These are phyloP conservation scores for Myriosclerotinia duriaeana DNA, from an alignment of 2,329 filamentous ascomycete genomes.

Conservation along the genomic window DNA sequence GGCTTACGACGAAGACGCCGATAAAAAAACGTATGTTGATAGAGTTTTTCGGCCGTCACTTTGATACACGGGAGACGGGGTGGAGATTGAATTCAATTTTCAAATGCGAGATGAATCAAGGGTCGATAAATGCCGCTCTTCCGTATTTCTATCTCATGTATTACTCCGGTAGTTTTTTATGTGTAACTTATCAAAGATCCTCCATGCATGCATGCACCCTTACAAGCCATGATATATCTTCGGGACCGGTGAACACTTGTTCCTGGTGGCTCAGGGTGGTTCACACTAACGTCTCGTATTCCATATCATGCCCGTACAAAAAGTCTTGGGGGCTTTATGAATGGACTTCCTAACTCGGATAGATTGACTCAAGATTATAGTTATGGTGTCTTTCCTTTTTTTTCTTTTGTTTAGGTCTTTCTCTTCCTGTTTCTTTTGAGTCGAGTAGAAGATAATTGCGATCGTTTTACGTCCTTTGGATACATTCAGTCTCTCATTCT, in stretches of 20 bases:
- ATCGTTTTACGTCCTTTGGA: neutral
- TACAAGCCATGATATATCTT: neutral
- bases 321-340: neutral
- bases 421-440: neutral
- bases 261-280: slow-evolving; percentile 13
- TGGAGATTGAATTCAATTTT: too few relatives aligned
- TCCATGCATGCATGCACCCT: neutral
- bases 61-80: too few relatives aligned
- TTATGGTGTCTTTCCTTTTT: neutral
- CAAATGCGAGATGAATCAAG: neutral
- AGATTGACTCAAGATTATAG: neutral
- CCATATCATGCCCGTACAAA: slow-evolving; percentile 5
- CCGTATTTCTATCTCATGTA: neutral
- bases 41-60: too few relatives aligned
- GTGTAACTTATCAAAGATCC: neutral
- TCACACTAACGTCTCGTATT: slow-evolving; percentile 8
- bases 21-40: too few relatives aligned
- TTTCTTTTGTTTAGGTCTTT: neutral
- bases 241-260: neutral
- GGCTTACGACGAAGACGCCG: too few relatives aligned
- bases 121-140: neutral
- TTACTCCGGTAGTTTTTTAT: neutral
- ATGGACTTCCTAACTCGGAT: neutral
- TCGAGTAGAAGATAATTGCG: neutral
- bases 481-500: slow-evolving; percentile 9